Percentiles rank a stretch among this genome's conserved stretches.
These are phyloP conservation scores for Ceratocystis cacaofunesta DNA, from an alignment of 2,329 filamentous ascomycete species.

Conservation along the genomic window DNA sequence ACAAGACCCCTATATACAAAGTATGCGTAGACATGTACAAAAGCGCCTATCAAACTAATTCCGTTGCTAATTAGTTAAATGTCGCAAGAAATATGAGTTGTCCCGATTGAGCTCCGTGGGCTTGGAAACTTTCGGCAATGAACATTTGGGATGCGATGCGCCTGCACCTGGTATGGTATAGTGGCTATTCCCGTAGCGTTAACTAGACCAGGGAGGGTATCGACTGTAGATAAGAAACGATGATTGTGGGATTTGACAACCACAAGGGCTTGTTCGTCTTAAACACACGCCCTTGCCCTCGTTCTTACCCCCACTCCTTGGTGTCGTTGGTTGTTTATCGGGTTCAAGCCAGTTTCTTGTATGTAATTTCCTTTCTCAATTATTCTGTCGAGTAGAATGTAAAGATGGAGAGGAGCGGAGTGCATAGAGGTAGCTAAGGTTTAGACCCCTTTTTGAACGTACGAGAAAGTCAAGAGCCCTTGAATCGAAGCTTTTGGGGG, in stretches of 20 bases:
- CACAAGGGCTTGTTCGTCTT: background rate
- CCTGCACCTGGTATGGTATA: conserved; percentile 3
- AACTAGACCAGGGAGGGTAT: background rate
- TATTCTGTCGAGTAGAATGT: background rate
- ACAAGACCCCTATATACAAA: background rate
- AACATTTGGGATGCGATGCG: background rate
- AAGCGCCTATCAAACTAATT: background rate
- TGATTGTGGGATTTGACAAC: background rate
- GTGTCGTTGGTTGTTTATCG: background rate
- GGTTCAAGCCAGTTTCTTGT: background rate
- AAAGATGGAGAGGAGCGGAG: too few species aligned
- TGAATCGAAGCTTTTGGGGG: background rate
- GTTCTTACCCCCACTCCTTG: background rate
- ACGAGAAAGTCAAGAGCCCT: background rate
- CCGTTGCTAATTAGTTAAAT: background rate
- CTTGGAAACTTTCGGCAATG: background rate
- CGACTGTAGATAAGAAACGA: conserved; percentile 6
- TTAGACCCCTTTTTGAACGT: background rate
- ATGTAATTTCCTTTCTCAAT: background rate
- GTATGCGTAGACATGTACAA: background rate
- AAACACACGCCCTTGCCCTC: background rate
- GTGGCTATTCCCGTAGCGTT: background rate
- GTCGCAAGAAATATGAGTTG: background rate
- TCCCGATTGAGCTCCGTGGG: conserved; percentile 7
- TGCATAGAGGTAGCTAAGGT: background rate